Percentiles rank a stretch among this genome's conserved stretches.
phyloP scores from a whole-genome alignment of 805 yeast species.

The Kuraishia floccosa region DNA sequence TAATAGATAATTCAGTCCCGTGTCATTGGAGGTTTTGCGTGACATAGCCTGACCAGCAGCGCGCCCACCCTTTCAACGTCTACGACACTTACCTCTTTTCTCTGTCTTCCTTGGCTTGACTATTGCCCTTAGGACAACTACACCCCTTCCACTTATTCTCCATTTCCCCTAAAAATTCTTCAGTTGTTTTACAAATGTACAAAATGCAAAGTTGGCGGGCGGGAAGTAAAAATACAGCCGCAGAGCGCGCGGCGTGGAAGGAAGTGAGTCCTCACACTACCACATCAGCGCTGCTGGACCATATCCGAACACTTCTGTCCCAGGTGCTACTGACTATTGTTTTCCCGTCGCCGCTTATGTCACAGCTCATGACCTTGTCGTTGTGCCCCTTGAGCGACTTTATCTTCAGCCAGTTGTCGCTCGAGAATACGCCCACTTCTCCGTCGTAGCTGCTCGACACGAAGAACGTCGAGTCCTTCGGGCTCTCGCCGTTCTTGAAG shows the following conservation, averaged over 20 bases:
- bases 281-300: slow-evolving; percentile 1
- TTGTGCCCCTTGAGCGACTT: slow-evolving; percentile 42
- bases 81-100: too few relatives aligned
- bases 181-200: too few relatives aligned
- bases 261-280: slow-evolving; percentile 3
- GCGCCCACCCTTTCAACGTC: too few relatives aligned
- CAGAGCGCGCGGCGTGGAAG: too few relatives aligned
- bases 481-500: slow-evolving; percentile 17
- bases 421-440: slow-evolving; percentile 45
- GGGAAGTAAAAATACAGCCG: too few relatives aligned
- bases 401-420: slow-evolving; percentile 58
- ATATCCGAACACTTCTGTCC: slow-evolving; percentile 67
- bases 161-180: too few relatives aligned
- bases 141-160: too few relatives aligned
- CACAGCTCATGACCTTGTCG: slow-evolving; percentile 68
- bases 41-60: slow-evolving; percentile 54
- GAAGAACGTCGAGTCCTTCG: slow-evolving; percentile 32
- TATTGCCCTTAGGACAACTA: too few relatives aligned
- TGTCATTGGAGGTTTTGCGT: too few relatives aligned
- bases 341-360: slow-evolving; percentile 30
- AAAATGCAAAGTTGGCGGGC: too few relatives aligned
- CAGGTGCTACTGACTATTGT: slow-evolving; percentile 61
- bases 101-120: too few relatives aligned
- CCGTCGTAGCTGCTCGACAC: slow-evolving; percentile 67
- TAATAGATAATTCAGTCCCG: too few relatives aligned